Evolutionary conservation across 1,139 yeast species (phyloP).

Genomic region (Debaryomyces singareniensis): DNA sequence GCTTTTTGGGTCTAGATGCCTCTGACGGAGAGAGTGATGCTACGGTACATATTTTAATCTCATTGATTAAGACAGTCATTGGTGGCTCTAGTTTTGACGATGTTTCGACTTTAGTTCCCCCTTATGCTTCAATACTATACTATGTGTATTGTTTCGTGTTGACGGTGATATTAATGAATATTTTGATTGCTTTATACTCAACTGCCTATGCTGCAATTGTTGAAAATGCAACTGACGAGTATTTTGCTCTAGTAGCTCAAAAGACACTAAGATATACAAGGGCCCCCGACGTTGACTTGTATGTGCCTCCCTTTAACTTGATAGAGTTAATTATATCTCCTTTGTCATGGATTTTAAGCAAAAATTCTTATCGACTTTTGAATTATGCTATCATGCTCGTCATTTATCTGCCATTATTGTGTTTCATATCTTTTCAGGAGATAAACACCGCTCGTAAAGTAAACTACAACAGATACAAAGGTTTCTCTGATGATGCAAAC

Average conservation of each 20-base stretch:
- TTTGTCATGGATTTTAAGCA: conserved; percentile 21
- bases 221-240: conserved; percentile 79
- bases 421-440: conserved; percentile 59
- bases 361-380: conserved; percentile 23
- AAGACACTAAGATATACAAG: conserved; percentile 78
- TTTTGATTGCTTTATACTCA: conserved; percentile 77
- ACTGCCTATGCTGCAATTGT: conserved; percentile 79
- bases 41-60: conserved; percentile 55
- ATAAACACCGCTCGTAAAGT: conserved; percentile 62
- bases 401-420: conserved; percentile 62
- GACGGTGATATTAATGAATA: conserved; percentile 67
- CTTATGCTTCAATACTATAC: conserved; percentile 73
- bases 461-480: conserved; percentile 60
- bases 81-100: conserved; percentile 70
- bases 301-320: conserved; percentile 79
- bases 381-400: conserved; percentile 54
- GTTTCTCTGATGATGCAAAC: conserved; percentile 73
- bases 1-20: conserved; percentile 79
- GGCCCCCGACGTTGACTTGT: conserved; percentile 83
- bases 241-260: conserved; percentile 77
- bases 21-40: conserved; percentile 82
- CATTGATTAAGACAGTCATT: conserved; percentile 63
- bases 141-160: conserved; percentile 74
- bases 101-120: conserved; percentile 70
- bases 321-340: conserved; percentile 51